Percentiles rank a stretch among this genome's conserved stretches.
These are phyloP conservation scores for Botrytis deweyae DNA, from an alignment of 2,329 filamentous ascomycete genomes.

Conservation along the genomic window DNA sequence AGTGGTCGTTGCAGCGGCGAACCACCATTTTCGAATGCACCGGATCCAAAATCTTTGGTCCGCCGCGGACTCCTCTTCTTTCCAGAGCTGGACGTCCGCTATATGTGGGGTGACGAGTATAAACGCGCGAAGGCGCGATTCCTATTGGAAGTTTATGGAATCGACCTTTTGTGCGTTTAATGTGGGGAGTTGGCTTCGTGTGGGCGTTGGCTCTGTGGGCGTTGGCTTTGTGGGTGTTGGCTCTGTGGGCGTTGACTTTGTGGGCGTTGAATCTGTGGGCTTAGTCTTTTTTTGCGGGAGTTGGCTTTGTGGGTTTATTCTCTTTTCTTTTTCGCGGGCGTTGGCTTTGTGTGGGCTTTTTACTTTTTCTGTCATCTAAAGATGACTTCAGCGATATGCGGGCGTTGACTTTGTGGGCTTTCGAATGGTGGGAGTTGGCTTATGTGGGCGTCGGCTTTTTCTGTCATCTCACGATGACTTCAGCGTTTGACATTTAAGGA, in stretches of 20 bases:
- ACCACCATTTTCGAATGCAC: conserved; percentile 1
- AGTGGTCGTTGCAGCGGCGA: background rate
- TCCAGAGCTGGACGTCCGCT: conserved; percentile 9
- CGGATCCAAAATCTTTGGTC: background rate
- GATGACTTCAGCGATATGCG: background rate
- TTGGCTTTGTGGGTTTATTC: background rate
- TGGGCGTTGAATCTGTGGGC: background rate
- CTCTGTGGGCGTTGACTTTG: background rate
- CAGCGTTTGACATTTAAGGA: background rate
- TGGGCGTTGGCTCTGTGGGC: background rate
- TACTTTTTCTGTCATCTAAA: background rate
- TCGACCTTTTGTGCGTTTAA: background rate
- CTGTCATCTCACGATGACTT: background rate
- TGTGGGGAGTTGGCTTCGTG: background rate
- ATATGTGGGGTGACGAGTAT: background rate
- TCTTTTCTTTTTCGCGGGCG: background rate
- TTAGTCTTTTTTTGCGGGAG: background rate
- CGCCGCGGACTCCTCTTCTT: background rate
- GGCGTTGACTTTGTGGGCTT: background rate
- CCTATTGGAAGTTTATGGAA: background rate
- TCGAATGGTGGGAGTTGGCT: no score
- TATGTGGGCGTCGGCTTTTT: background rate
- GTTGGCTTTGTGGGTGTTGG: background rate
- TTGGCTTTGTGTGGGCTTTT: background rate
- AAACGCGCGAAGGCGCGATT: background rate